Conservation (phyloP, 768 basidiomycete genomes). For the Pleurotus tuoliensis region DNA sequence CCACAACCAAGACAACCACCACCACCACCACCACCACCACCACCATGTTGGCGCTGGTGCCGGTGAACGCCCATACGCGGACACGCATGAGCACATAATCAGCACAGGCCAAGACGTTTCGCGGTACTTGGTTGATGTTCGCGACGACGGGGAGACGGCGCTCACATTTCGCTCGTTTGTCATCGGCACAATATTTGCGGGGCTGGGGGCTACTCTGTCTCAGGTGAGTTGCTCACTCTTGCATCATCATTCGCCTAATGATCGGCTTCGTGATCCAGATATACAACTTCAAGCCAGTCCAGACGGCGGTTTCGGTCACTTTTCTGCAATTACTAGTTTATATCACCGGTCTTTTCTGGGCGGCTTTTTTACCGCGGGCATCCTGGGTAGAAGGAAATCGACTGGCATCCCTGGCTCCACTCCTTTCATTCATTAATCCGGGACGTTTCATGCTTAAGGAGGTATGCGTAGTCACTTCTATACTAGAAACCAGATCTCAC, state of each 20-base stretch:
- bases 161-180: slow-evolving; percentile 53
- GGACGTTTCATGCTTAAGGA: slow-evolving; percentile 58
- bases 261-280: slow-evolving; percentile 32
- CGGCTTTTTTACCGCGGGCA: slow-evolving; percentile 37
- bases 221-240: slow-evolving; percentile 34
- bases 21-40: too few species aligned
- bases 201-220: slow-evolving; percentile 50
- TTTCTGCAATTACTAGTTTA: slow-evolving; percentile 56
- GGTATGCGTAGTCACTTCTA: slow-evolving; percentile 26
- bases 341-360: slow-evolving; percentile 46
- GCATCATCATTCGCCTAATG: not conserved
- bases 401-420: slow-evolving; percentile 33
- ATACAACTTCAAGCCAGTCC: slow-evolving; percentile 56
- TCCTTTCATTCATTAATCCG: slow-evolving; percentile 52
- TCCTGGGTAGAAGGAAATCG: slow-evolving; percentile 40
- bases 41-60: too few species aligned
- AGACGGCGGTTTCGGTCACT: slow-evolving; percentile 47
- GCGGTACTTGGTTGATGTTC: slow-evolving; percentile 47
- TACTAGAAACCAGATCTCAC: not conserved
- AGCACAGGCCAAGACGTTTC: slow-evolving; percentile 48
- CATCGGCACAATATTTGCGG: slow-evolving; percentile 53
- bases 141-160: slow-evolving; percentile 55
- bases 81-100: slow-evolving; percentile 30
- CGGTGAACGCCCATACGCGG: not conserved
- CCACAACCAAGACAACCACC: too few species aligned